These are phyloP conservation scores for Scedosporium boydii DNA, from an alignment of 2,329 filamentous ascomycete genomes.

Conservation along the genomic window DNA sequence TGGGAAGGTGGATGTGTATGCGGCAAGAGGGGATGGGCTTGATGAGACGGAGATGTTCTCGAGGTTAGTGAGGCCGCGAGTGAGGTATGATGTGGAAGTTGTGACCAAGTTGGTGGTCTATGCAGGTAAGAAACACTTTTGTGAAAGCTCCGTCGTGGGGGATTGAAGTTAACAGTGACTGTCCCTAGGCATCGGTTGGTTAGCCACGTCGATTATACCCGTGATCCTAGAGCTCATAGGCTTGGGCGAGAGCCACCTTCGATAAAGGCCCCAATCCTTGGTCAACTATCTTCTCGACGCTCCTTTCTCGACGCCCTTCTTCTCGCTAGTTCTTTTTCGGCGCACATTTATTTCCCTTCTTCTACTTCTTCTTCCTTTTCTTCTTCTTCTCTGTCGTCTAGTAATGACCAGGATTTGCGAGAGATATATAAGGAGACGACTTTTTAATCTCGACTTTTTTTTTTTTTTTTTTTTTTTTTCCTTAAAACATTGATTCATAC, in stretches of 20 bases:
- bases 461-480: not conserved
- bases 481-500: not conserved
- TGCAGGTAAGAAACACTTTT: conserved; percentile 50
- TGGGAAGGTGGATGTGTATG: conserved; percentile 1
- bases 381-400: not conserved
- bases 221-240: conserved; percentile 58
- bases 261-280: conserved; percentile 4
- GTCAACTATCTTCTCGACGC: not conserved
- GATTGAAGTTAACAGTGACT: conserved; percentile 9
- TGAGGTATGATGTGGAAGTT: conserved; percentile 96
- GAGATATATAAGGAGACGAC: not conserved
- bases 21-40: conserved; percentile 37
- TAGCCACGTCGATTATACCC: conserved; percentile 68
- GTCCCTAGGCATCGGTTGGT: conserved; percentile 64
- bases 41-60: conserved; percentile 77
- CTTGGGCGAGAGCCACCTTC: conserved; percentile 33
- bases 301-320: not conserved
- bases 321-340: not conserved
- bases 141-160: conserved; percentile 8
- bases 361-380: not conserved
- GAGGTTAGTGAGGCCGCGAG: conserved; percentile 72
- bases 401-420: not conserved
- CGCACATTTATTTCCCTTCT: not conserved
- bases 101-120: conserved; percentile 96
- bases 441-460: not conserved